These are phyloP conservation scores for Monosporozyma yasuniensis DNA, from an alignment of 805 yeast genomes.

Conservation along the genomic window DNA sequence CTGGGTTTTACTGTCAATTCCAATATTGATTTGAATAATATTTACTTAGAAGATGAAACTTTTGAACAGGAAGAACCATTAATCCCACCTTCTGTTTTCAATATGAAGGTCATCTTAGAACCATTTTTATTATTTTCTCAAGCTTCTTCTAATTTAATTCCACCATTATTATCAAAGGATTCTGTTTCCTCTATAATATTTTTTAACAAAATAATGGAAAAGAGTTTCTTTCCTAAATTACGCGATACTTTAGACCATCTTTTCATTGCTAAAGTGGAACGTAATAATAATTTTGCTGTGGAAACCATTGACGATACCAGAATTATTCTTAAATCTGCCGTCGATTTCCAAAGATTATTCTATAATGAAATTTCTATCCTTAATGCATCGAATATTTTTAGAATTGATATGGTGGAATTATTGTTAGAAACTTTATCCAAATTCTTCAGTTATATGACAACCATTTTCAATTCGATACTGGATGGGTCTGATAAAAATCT, in stretches of 20 bases:
- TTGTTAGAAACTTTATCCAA: slow-evolving; percentile 32
- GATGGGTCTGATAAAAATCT: slow-evolving; percentile 16
- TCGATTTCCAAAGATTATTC: slow-evolving; percentile 22
- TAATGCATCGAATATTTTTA: slow-evolving; percentile 34
- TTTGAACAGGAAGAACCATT: slow-evolving; percentile 52
- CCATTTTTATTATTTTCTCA: slow-evolving; percentile 62
- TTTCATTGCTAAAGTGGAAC: slow-evolving; percentile 41
- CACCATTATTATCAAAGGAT: slow-evolving; percentile 16
- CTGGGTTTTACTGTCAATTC: slow-evolving; percentile 51
- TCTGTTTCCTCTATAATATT: slow-evolving; percentile 35
- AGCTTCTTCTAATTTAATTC: slow-evolving; percentile 41
- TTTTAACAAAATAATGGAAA: slow-evolving; percentile 55
- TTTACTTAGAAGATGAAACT: slow-evolving; percentile 53
- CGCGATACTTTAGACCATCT: slow-evolving; percentile 45
- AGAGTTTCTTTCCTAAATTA: slow-evolving; percentile 55
- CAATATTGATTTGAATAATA: slow-evolving; percentile 30
- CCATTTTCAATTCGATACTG: slow-evolving; percentile 24
- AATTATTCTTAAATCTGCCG: slow-evolving; percentile 26
- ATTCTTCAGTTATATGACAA: slow-evolving; percentile 31
- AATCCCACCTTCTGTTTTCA: slow-evolving; percentile 63
- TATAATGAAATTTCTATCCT: slow-evolving; percentile 24
- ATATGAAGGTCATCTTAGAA: slow-evolving; percentile 71
- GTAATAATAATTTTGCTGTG: slow-evolving; percentile 32
- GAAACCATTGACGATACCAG: slow-evolving; percentile 28
- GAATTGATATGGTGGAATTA: slow-evolving; percentile 43